Evolutionary conservation across 75 land plant species (phyloP).

Genomic region (Cryptomeria japonica): DNA sequence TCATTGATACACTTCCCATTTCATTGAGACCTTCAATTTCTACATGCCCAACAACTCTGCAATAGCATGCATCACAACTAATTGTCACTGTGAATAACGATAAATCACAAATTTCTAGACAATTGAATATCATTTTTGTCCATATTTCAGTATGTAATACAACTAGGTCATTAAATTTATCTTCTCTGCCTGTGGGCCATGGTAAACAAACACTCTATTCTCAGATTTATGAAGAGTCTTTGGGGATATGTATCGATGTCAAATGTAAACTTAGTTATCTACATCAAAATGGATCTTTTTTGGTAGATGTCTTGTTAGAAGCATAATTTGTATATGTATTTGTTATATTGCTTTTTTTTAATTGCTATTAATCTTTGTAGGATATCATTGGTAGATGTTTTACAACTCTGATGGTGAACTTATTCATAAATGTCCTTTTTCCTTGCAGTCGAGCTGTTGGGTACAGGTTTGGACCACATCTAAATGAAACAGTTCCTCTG

Average conservation of each 20-base stretch:
- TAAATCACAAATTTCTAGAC: neutral
- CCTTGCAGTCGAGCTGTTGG: constrained; percentile 93
- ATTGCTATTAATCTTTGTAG: neutral
- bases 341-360: neutral
- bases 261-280: too few relatives aligned
- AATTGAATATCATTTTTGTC: neutral
- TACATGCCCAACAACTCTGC: neutral
- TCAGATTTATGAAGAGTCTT: too few relatives aligned
- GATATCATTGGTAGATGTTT: neutral
- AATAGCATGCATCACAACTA: neutral
- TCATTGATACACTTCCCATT: neutral
- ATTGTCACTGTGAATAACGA: neutral
- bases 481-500: constrained; percentile 86
- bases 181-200: neutral
- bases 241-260: too few relatives aligned
- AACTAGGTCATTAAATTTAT: neutral
- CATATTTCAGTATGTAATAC: too few relatives aligned
- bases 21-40: neutral
- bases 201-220: neutral
- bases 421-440: neutral
- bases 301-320: neutral
- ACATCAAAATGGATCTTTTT: neutral
- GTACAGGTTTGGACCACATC: constrained; percentile 92
- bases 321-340: neutral
- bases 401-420: neutral